Conservation (phyloP, 768 basidiomycete genomes). For the Collybia nuda region DNA sequence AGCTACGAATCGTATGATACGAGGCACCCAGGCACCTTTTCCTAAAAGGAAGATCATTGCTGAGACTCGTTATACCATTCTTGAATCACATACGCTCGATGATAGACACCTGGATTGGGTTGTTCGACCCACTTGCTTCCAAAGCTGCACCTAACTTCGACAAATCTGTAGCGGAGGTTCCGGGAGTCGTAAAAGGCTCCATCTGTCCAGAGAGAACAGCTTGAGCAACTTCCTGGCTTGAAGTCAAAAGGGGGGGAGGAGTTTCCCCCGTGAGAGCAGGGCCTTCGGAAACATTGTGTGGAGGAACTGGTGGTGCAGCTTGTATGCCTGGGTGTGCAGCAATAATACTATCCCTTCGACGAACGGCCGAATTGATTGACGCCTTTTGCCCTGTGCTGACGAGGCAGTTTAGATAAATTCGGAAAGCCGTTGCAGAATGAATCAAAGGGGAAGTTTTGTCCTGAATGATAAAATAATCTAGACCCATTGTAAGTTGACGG, state of each 20-base stretch:
- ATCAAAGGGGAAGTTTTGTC: conserved; percentile 69
- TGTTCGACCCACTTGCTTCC: conserved; percentile 39
- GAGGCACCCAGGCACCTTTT: conserved; percentile 65
- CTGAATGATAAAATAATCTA: conserved; percentile 32
- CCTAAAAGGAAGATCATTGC: conserved; percentile 37
- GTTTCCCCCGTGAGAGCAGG: conserved; percentile 5
- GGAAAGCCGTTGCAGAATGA: conserved; percentile 70
- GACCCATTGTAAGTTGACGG: conserved; percentile 8
- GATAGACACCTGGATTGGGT: conserved; percentile 80
- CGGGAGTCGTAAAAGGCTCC: conserved; percentile 15
- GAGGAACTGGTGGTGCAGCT: conserved; percentile 7
- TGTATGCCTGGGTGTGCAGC: conserved; percentile 23
- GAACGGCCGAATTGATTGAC: conserved; percentile 65
- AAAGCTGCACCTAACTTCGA: conserved; percentile 42
- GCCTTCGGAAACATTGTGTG: conserved; percentile 14
- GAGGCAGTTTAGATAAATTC: conserved; percentile 71
- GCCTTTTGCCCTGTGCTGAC: conserved; percentile 55
- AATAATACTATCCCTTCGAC: conserved; percentile 65
- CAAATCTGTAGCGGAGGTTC: conserved; percentile 31
- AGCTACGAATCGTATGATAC: conserved; percentile 62
- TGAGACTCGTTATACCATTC: neutral
- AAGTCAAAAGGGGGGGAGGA: conserved; percentile 13
- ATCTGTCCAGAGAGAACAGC: conserved; percentile 40
- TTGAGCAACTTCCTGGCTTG: conserved; percentile 47
- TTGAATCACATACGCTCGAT: conserved; percentile 64